Base-by-base conservation (phyloP, 2,329 filamentous ascomycete genomes). In the Thielaviopsis punctulata region DNA sequence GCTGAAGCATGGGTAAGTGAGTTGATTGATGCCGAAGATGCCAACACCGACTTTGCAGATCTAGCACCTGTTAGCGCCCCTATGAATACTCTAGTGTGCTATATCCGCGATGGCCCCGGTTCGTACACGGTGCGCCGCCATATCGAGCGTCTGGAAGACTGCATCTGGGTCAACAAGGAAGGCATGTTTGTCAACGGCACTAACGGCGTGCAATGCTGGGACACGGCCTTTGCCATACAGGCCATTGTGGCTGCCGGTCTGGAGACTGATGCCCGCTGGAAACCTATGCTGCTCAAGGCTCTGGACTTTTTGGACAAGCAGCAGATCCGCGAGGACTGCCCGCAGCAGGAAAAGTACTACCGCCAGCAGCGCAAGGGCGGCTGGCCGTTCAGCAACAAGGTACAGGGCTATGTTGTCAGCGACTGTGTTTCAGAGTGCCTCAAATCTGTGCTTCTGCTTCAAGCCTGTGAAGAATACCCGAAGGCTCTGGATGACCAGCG, bases 141-240 rank as follows among this genome's bases (percentile, higher is more conserved):
- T 61, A 71, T 86, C 8, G 86, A 95, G 60, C 79, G 87, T 3
- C 66, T 95, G 12, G 75, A 86, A 44, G 92, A 98, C 60, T 93
- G 82, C 56, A 66, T 98, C 25, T 98, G 92, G 89, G 73, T 98
- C 48, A 95, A 93, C 57, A 66, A 80, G 30, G 89, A 95, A 63
- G 92, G 92, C 5, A 87, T 98, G 86, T 73, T 96, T 47, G 83
- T 83, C 66, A 95, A 95, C 60, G 92, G 92, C 36, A 98, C 92
- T 8, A 96, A 98, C 59, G 92, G 92, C n/a, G 89, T 96, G 1
- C 92, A 98, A 65, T 84, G 81, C 57, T 98, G 92, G 92, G 92
- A 98, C 63, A 98, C 92, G 0, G 77, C 88, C 0, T 96, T 96
- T 62, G 69, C 83, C 18, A 86, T 95, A 30, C 88, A 95, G 64